Evolutionary conservation across 2,329 filamentous ascomycete genomes (phyloP), one percentile per base, ranked within the genome.

Genomic region (Cladosporium sp.): DNA sequence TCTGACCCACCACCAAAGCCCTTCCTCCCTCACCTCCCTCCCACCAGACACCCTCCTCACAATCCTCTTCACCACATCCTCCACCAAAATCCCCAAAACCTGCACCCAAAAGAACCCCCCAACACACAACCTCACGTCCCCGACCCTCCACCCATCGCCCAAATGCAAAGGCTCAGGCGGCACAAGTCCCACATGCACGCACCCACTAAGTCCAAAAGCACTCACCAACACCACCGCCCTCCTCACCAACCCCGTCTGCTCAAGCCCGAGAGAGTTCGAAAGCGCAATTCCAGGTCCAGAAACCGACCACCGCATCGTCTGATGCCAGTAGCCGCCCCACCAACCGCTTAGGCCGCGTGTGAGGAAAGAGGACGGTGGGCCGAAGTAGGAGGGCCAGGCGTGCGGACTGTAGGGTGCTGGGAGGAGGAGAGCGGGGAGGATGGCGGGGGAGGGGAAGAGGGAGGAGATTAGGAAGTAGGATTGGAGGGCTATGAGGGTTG

Each of bases 261-360:
- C 40, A 15, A 68, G 48, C 0, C 58, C 34, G 15, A 68, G n/a
- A 9, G 48, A 40, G 34, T 62, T 60, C 2, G 64, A 62, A 2
- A 71, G 4, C 34, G 60, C 63, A 28, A 64, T 58, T 4, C 68
- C 69, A 2, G 66, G 64, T 37, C 62, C 63, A 3, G 64, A 61
- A 1, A 63, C 62, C 7, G 61, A 56, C 48, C 61, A 59, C 9
- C 69, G 61, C 65, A 70, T 67, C 24, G 63, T 67, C 60, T 70
- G 69, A 56, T 71, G 69, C 69, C 69, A 71, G 54, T 65, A 70
- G 15, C 20, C 28, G 7, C 66, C 64, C 69, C 69, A 71, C 28
- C 70, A 65, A 9, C 67, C 68, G 4, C 66, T 51, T 0, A 71
- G 52, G 15, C 68, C 68, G 25, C 60, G 44, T 6, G 58, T 44